Evolutionary conservation across 306 rosid genomes (phyloP).

Genomic region (Prunus armeniaca): DNA sequence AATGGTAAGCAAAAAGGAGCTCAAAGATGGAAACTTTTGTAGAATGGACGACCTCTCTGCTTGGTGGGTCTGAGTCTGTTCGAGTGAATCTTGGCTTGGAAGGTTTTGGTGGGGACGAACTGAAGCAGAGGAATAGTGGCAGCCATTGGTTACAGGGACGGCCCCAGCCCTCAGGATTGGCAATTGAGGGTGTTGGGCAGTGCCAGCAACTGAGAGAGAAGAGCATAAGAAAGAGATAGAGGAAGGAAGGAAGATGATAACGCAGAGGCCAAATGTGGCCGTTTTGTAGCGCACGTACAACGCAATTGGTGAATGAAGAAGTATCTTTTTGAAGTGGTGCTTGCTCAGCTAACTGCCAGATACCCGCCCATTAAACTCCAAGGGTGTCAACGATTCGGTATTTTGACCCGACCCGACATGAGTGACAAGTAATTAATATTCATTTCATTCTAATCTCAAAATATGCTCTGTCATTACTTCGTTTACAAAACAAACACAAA

Average conservation of each 20-base stretch:
- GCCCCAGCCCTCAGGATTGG: background rate
- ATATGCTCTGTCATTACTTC: background rate
- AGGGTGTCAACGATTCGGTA: background rate
- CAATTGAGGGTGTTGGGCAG: background rate
- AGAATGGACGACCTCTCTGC: constrained; percentile 37
- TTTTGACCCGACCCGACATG: background rate
- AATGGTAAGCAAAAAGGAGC: background rate
- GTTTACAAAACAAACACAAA: background rate
- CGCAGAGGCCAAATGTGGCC: background rate
- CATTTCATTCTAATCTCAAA: background rate
- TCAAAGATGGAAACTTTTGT: background rate
- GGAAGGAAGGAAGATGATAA: constrained; percentile 2
- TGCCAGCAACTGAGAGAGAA: background rate
- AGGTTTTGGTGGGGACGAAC: constrained; percentile 28
- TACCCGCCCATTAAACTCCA: constrained; percentile 8
- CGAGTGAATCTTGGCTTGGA: constrained; percentile 26
- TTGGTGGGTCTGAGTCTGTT: constrained; percentile 30
- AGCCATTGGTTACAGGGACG: constrained; percentile 43
- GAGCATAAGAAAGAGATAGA: background rate
- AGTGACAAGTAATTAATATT: no score
- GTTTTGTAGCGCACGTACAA: background rate
- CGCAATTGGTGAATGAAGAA: background rate
- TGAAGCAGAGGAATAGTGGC: constrained; percentile 44
- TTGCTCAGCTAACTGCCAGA: background rate
- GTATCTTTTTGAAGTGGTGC: background rate